Conservation (phyloP, 2,329 filamentous ascomycete genomes). For the Fusarium coffeatum region DNA sequence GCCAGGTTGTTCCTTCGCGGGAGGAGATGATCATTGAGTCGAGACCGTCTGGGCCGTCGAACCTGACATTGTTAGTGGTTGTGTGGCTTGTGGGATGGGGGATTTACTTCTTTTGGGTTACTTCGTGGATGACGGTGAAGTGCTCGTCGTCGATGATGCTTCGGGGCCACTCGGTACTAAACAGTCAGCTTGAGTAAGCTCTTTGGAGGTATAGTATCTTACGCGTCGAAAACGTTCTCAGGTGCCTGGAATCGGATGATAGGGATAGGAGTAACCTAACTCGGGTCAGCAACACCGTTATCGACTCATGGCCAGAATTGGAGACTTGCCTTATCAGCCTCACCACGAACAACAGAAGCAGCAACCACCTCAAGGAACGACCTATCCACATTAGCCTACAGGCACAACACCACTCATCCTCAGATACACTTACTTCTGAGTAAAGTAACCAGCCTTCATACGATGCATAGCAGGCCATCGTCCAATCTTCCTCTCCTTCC, state of each 20-base stretch:
- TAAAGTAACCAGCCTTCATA: neutral
- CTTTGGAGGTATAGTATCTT: neutral
- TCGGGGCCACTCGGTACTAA: neutral
- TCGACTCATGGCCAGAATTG: neutral
- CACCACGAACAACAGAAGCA: neutral
- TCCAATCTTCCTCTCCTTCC: slow-evolving; percentile 4
- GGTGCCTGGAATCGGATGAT: neutral
- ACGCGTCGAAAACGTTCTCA: neutral
- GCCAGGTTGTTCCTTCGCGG: slow-evolving; percentile 6
- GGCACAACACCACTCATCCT: too few species aligned
- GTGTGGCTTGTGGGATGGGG: fast-evolving
- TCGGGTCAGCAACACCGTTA: neutral
- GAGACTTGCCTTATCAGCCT: neutral
- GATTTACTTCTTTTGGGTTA: neutral
- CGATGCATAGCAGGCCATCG: slow-evolving; percentile 4
- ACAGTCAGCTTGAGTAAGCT: neutral
- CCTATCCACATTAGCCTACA: neutral
- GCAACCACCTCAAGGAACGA: neutral
- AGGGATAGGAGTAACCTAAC: neutral
- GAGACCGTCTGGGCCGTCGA: slow-evolving; percentile 1
- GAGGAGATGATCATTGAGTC: slow-evolving; percentile 14
- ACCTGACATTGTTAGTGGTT: neutral
- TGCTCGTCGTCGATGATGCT: slow-evolving; percentile 4
- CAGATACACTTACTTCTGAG: neutral
- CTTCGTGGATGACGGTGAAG: slow-evolving; percentile 3